phyloP scores from a whole-genome alignment of 1,284 basidiomycete genomes.

The Acaromyces ingoldii region DNA sequence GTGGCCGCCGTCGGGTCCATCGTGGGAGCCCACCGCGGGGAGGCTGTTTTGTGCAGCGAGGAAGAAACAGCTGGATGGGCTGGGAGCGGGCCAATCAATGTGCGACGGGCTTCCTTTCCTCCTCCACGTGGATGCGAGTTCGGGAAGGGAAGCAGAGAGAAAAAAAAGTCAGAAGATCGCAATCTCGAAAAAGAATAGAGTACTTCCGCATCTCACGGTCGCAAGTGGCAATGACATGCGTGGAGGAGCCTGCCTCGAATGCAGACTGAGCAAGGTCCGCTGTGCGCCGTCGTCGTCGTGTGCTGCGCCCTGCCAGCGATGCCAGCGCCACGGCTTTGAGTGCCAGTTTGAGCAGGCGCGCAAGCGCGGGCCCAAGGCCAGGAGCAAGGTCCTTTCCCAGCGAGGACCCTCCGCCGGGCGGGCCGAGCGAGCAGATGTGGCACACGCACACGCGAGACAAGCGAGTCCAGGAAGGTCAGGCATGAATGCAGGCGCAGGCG shows the following conservation, averaged over 20 bases:
- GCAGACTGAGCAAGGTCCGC: not conserved
- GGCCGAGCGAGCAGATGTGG: not conserved
- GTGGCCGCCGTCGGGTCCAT: no score
- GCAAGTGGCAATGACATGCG: no score
- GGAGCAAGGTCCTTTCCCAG: not conserved
- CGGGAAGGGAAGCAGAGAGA: no score
- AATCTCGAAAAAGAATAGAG: no score
- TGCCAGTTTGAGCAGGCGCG: not conserved
- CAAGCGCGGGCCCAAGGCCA: conserved; percentile 1
- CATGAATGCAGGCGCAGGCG: not conserved
- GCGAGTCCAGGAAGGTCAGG: not conserved
- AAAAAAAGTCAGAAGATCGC: no score
- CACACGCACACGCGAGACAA: not conserved
- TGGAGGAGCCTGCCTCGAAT: not conserved
- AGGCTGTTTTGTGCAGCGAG: no score
- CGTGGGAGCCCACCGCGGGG: no score
- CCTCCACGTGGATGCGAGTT: no score
- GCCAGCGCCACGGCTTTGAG: not conserved
- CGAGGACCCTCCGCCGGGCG: not conserved
- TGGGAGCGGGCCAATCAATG: no score
- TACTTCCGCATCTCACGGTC: no score
- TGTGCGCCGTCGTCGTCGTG: not conserved
- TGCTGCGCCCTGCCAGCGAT: conserved; percentile 1
- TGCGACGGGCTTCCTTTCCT: no score
- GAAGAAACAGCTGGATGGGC: no score